Base-by-base conservation (phyloP, 2,329 filamentous ascomycete species). In the Nigrospora osmanthi region DNA sequence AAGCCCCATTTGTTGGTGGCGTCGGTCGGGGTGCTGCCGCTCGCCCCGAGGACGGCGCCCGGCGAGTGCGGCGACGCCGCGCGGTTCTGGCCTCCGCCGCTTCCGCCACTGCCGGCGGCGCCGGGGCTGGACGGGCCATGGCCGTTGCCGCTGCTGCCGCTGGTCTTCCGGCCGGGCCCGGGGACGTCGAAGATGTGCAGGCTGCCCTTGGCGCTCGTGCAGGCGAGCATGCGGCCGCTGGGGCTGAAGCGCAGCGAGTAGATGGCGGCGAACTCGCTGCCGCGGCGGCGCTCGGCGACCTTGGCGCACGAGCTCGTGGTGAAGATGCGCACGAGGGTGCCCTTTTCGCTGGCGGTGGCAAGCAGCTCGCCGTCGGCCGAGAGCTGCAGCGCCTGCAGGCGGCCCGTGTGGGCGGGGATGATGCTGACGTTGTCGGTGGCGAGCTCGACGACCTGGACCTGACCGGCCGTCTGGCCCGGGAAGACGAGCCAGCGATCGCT, bases 141-240 rank as follows among this genome's bases (percentile, higher is more conserved):
- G 5, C 23, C 42, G 14, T 4, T 65, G 61, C 50, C 67, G 69
- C 23, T n/a, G 23, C 40, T n/a, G 23, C 40, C 12, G 32, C 34
- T n/a, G 12, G 23, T 14, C 31, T 40, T 7, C 39, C 42, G 69
- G 32, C 57, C 71, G 10, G 72, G 68, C 47, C 78, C 75, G 4
- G 85, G 84, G 1, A 96, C 75, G 58, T 97, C 89, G 60, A 96
- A 98, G 34, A 98, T 78, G 65, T 98, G 93, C 11, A 98, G 73
- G 1, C 90, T 98, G 6, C 88, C 90, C 67, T 97, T 98, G 71
- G 98, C 93, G 1, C 90, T 96, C 1, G 91, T 97, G 49, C 89
- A 91, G 23, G 93, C 93, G 11, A 97, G 75, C 59, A 89, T 77
- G 37, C 76, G 79, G 42, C 85, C 87, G 1, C 83, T 83, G 1